phyloP scores from a whole-genome alignment of 331 rosid genomes.

The Dryas integrifolia region DNA sequence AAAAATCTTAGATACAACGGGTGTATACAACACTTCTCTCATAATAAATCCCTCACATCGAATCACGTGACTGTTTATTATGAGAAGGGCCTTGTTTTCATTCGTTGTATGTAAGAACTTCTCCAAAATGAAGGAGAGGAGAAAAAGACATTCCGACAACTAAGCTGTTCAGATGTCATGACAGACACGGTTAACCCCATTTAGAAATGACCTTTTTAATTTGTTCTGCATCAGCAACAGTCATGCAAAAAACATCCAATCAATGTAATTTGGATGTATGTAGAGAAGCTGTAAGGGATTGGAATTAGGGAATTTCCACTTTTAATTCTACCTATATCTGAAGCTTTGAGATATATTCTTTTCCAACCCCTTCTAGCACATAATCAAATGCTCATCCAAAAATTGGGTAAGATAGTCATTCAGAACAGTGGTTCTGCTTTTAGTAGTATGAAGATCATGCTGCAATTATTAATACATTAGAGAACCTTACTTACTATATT shows the following conservation, averaged over 20 bases:
- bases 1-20: too few species aligned
- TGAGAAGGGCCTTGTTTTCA: too few species aligned
- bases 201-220: not conserved
- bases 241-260: not conserved
- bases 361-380: not conserved
- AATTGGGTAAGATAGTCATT: not conserved
- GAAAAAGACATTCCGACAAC: too few species aligned
- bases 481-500: not conserved
- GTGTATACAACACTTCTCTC: too few species aligned
- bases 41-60: too few species aligned
- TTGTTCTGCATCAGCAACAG: too few species aligned
- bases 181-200: not conserved
- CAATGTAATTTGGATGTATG: too few species aligned
- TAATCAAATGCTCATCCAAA: not conserved
- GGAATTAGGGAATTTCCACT: not conserved
- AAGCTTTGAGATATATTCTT: not conserved
- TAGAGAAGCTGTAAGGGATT: too few species aligned
- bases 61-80: too few species aligned
- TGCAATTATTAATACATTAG: not conserved
- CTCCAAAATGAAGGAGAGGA: too few species aligned
- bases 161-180: not conserved
- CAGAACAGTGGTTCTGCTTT: not conserved
- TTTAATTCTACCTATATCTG: not conserved
- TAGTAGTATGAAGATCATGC: not conserved
- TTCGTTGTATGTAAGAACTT: too few species aligned